Evolutionary conservation across 352 stramenopile species (phyloP).

Genomic region (Pilasporangium apinafurcum): DNA sequence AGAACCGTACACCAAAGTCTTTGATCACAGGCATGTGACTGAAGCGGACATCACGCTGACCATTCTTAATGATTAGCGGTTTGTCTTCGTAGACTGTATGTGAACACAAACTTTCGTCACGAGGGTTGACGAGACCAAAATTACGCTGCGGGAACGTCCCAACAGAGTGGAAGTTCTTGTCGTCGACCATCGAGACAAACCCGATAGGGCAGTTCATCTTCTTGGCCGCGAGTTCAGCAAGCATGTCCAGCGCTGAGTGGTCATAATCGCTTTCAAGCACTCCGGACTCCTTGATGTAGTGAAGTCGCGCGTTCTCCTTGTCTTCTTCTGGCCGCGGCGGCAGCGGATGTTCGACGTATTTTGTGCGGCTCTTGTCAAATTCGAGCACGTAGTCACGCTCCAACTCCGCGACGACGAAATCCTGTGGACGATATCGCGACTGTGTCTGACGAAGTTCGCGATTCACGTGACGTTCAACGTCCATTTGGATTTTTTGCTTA

Average conservation of each 20-base stretch:
- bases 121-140: too few species aligned
- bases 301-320: constrained; percentile 31
- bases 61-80: constrained; percentile 47
- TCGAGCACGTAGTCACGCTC: constrained; percentile 40
- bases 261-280: constrained; percentile 40
- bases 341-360: constrained; percentile 29
- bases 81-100: constrained; percentile 49
- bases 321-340: constrained; percentile 23
- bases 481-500: constrained; percentile 22
- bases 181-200: constrained; percentile 45
- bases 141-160: constrained; percentile 20
- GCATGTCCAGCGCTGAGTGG: constrained; percentile 39
- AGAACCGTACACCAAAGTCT: constrained; percentile 39
- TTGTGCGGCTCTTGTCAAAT: constrained; percentile 35
- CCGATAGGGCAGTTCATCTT: constrained; percentile 43
- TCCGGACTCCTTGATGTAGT: constrained; percentile 31
- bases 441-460: constrained; percentile 12
- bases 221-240: constrained; percentile 36
- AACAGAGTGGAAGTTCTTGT: constrained; percentile 30
- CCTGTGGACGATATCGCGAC: constrained; percentile 5
- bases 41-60: constrained; percentile 48
- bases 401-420: background rate
- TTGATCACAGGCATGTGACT: constrained; percentile 37
- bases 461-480: constrained; percentile 27
- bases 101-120: constrained; percentile 41